Evolutionary conservation across 495 filamentous ascomycete species (phyloP).

Genomic region (Tuber indicum): DNA sequence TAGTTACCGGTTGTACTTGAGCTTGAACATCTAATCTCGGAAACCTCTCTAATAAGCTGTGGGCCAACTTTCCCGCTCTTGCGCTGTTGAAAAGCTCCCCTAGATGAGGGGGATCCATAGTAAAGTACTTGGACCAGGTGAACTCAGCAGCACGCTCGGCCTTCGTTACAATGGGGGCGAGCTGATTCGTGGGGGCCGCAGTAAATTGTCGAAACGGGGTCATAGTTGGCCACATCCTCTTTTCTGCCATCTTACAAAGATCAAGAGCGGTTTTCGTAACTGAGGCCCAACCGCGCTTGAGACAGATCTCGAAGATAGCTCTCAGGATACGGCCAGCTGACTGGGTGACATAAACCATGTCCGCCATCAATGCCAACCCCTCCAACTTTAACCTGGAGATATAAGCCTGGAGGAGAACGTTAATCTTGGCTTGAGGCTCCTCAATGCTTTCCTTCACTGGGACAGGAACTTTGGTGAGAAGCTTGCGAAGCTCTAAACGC

Average conservation of each 20-base stretch:
- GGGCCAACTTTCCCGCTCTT: slow-evolving; percentile 79
- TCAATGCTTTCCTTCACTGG: slow-evolving; percentile 97
- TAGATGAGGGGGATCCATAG: slow-evolving; percentile 94
- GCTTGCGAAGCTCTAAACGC: slow-evolving; percentile 89
- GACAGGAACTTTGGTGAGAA: slow-evolving; percentile 82
- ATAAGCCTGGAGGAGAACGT: slow-evolving; percentile 95
- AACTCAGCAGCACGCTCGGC: slow-evolving; percentile 93
- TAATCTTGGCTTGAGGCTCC: slow-evolving; percentile 96
- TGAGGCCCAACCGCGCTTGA: slow-evolving; percentile 93
- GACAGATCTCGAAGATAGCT: slow-evolving; percentile 89
- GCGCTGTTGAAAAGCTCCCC: slow-evolving; percentile 72
- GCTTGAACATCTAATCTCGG: slow-evolving; percentile 86
- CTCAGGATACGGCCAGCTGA: slow-evolving; percentile 93
- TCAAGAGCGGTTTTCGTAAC: slow-evolving; percentile 90
- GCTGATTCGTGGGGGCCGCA: slow-evolving; percentile 65
- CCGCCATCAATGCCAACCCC: slow-evolving; percentile 91
- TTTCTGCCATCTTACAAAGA: slow-evolving; percentile 98
- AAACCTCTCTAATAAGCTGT: slow-evolving; percentile 81
- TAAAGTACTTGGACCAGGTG: slow-evolving; percentile 87
- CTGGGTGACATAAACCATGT: slow-evolving; percentile 97
- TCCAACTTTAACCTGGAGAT: slow-evolving; percentile 93
- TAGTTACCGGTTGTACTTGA: slow-evolving; percentile 86
- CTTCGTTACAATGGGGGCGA: slow-evolving; percentile 64
- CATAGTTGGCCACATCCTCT: slow-evolving; percentile 99
- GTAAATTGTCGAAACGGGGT: slow-evolving; percentile 82